Evolutionary conservation across 2,329 filamentous ascomycete species (phyloP).

Genomic region (Camptophora hylomeconis): DNA sequence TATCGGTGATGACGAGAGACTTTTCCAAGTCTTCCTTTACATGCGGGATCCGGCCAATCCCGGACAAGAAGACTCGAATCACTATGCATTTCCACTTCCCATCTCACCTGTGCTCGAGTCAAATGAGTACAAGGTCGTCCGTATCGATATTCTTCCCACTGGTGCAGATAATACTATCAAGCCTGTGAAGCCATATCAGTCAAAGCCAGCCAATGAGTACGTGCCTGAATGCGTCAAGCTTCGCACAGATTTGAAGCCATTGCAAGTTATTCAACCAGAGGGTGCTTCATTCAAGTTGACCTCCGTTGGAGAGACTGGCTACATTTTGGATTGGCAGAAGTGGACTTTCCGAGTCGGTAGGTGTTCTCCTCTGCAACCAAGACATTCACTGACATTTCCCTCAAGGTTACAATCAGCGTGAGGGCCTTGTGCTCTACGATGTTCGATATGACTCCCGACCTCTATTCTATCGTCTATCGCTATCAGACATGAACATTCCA

Average conservation of each 20-base stretch:
- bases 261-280: slow-evolving; percentile 52
- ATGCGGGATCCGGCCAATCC: slow-evolving; percentile 49
- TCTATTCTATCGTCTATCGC: slow-evolving; percentile 52
- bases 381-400: too few relatives aligned
- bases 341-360: slow-evolving; percentile 49
- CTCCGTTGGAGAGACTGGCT: slow-evolving; percentile 39
- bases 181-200: slow-evolving; percentile 10
- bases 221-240: slow-evolving; percentile 49
- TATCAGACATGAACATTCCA: slow-evolving; percentile 53
- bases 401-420: slow-evolving; percentile 44
- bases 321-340: slow-evolving; percentile 51
- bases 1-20: slow-evolving; percentile 34
- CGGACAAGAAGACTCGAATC: slow-evolving; percentile 49
- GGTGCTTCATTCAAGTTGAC: slow-evolving; percentile 48
- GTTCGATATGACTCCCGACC: slow-evolving; percentile 50
- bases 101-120: slow-evolving; percentile 56
- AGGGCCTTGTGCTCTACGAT: slow-evolving; percentile 57
- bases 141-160: slow-evolving; percentile 57
- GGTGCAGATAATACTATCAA: slow-evolving; percentile 46
- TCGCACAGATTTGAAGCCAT: slow-evolving; percentile 49
- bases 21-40: slow-evolving; percentile 56
- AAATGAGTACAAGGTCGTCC: slow-evolving; percentile 49
- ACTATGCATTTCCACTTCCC: slow-evolving; percentile 55
- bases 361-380: too few relatives aligned
- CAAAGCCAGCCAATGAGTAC: slow-evolving; percentile 47